These are phyloP conservation scores for Tausonia pullulans DNA, from an alignment of 1,284 basidiomycete species.

Conservation along the genomic window DNA sequence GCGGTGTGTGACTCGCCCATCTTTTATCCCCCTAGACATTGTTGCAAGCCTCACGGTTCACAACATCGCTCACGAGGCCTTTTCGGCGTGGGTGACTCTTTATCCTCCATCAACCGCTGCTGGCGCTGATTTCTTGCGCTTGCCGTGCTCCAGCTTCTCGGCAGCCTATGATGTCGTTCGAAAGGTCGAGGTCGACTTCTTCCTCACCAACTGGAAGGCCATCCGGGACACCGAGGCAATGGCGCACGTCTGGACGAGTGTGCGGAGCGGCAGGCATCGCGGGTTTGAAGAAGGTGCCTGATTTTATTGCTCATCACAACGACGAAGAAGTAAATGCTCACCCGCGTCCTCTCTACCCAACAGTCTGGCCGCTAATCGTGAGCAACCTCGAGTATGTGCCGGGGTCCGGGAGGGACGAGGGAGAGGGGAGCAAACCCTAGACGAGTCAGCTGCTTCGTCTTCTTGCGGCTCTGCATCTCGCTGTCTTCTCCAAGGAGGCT, in stretches of 20 bases:
- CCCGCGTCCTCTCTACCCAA: too few species aligned
- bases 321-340: too few species aligned
- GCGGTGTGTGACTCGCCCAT: not conserved
- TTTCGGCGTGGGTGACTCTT: constrained; percentile 43
- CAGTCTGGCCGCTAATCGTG: constrained; percentile 27
- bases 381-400: constrained; percentile 20
- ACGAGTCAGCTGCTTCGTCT: too few species aligned
- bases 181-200: constrained; percentile 67
- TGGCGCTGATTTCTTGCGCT: too few species aligned
- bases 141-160: constrained; percentile 42
- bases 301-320: too few species aligned
- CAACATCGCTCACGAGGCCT: constrained; percentile 76
- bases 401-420: too few species aligned
- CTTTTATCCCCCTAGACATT: constrained; percentile 44
- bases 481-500: too few species aligned
- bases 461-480: too few species aligned
- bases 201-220: constrained; percentile 64
- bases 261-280: constrained; percentile 62
- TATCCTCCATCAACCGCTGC: too few species aligned
- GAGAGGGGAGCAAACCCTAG: too few species aligned
- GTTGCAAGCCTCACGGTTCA: constrained; percentile 58
- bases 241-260: constrained; percentile 71
- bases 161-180: constrained; percentile 71
- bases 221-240: constrained; percentile 69
- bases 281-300: constrained; percentile 45